These are phyloP conservation scores for Populus alba DNA, from an alignment of 345 rosid genomes.

Conservation along the genomic window DNA sequence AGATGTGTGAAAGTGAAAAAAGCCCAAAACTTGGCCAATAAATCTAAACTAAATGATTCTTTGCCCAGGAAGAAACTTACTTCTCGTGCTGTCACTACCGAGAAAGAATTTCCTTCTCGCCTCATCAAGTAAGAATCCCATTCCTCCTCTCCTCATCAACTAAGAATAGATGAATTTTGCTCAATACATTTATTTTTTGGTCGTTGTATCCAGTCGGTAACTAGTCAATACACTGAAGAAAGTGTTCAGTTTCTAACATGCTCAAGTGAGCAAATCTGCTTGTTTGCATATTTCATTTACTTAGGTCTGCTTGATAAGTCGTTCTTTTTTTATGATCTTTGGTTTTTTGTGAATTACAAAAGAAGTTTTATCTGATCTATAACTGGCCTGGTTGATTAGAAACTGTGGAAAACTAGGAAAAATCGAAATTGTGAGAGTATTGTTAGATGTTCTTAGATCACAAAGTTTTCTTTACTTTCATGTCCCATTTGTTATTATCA, in stretches of 20 bases:
- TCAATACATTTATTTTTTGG: neutral
- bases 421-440: neutral
- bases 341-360: neutral
- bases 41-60: slow-evolving; percentile 42
- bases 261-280: neutral
- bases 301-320: neutral
- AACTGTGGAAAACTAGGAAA: neutral
- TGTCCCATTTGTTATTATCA: neutral
- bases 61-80: slow-evolving; percentile 54
- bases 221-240: neutral
- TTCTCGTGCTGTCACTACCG: slow-evolving; percentile 40
- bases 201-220: neutral
- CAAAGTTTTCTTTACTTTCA: neutral
- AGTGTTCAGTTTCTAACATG: neutral
- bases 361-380: neutral
- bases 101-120: slow-evolving; percentile 55
- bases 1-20: slow-evolving; percentile 78
- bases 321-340: neutral
- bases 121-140: slow-evolving; percentile 47
- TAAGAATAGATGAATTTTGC: neutral
- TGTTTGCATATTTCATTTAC: neutral
- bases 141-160: neutral
- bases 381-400: neutral
- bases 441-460: neutral
- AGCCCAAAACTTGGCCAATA: slow-evolving; percentile 45